Evolutionary conservation across 352 stramenopile genomes (phyloP), one percentile per base, ranked within the genome.

Genomic region (Phytophthora agathidicida): DNA sequence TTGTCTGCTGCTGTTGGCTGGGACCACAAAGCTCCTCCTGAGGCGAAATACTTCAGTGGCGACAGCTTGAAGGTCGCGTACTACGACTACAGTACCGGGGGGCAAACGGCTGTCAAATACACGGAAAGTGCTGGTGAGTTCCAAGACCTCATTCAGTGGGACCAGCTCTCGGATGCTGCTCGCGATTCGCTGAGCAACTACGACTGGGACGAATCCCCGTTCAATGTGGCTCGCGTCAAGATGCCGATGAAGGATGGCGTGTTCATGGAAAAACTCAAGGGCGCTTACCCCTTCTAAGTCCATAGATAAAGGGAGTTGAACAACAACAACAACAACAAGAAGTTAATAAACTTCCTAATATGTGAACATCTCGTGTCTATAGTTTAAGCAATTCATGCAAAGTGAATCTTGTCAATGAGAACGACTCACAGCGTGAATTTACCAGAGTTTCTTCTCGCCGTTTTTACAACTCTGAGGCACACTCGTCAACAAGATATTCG

Each of bases 231-330:
- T 36, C 49, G 47, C 10, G 55, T 61, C 7, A 60, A 65, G 23
- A 60, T 75, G 43, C 65, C 65, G 7, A 54, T 75, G 38, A 71
- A 75, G 33, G 54, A 74, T 39, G 60, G 59, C 26, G 65, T 68
- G 6, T 74, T 74, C 24, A 30, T 39, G 42, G 42, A 54, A 16
- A 74, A 71, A 32, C 43, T 74, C n/a, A 31, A 41, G 0, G 39
- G 31, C 3, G 56, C 47, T 6, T 60, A 52, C 14, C 56, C 47
- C 1, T 60, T 59, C 27, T 65, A 65, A 23, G 17, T 37, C n/a
- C n/a, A n/a, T n/a, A n/a, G n/a, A n/a, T n/a, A n/a, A n/a, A n/a
- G n/a, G n/a, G n/a, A n/a, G n/a, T n/a, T n/a, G n/a, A n/a, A n/a
- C n/a, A n/a, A n/a, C n/a, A n/a, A n/a, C n/a, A n/a, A n/a, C n/a